Base-by-base conservation (phyloP, 2,329 filamentous ascomycete species). In the Stachybotrys chartarum region DNA sequence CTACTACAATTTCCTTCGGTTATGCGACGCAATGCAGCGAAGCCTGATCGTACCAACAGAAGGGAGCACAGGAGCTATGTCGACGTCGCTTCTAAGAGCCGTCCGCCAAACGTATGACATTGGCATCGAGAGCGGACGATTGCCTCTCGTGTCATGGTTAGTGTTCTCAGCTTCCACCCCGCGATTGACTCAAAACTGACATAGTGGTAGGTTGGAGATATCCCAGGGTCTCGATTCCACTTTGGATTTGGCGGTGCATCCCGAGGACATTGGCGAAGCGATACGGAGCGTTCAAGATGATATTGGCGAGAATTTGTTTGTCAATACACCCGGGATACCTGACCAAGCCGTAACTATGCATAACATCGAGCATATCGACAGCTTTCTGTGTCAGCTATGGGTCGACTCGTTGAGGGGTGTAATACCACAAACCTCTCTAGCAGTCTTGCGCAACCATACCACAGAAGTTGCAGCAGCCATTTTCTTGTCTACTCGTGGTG, bases 81-180 rank as follows among this genome's bases (percentile, higher is more conserved):
- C 70, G 0, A 56, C 55, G 8, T 56, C 58, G 1, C 48, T 72
- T 6, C 57, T 70, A 30, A 58, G 59, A 7, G 58, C 64, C n/a
- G 56, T 72, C 6, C 61, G 64, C 6, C 58, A 60, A 5, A 59
- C 58, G 0, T 60, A 72, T 17, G 57, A 66, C 7, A 53, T 60
- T 17, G 68, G 68, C 1, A 30, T 62, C 6, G 51, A 57, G 5
- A 55, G 59, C 32, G 67, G 65, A 14, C 62, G 54, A 44, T 58
- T 70, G 5, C 63, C 69, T 3, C 60, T 73, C 0, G 61, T 58
- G 31, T 71, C 70, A 45, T 74, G 71, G 70, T 70, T 65, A 49
- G 67, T 55, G 6, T 32, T 4, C 11, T 24, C 11, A 30, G 14
- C 14, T 42, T 42, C 5, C 3, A 2, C 14, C 35, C 35, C 5